Conservation (phyloP, 225 moss, liverwort and hornwort genomes). For the Rhytidiadelphus loreus region DNA sequence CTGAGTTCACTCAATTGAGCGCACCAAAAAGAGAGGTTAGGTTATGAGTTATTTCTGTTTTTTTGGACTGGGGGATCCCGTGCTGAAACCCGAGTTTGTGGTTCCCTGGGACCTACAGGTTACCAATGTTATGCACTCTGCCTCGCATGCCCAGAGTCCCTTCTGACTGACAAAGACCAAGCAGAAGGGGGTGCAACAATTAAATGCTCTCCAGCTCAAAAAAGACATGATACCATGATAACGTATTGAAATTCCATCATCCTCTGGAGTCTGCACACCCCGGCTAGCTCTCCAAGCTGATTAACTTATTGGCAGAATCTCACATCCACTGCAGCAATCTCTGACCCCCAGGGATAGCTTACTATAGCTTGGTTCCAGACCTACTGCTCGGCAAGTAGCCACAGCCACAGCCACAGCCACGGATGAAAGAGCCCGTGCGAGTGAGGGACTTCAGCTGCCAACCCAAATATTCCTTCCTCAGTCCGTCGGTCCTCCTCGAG, state of each 20-base stretch:
- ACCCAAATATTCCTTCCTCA: not conserved
- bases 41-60: not conserved
- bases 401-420: not conserved
- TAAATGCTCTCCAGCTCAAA: not conserved
- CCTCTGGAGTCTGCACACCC: not conserved
- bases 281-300: not conserved
- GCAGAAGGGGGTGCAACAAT: not conserved
- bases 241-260: not conserved
- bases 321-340: constrained; percentile 8
- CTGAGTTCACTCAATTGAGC: too few species aligned
- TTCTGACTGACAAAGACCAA: not conserved
- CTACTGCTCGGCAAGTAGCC: not conserved
- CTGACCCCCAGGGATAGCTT: not conserved
- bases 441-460: not conserved
- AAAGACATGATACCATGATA: not conserved
- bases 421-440: not conserved
- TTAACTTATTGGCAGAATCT: constrained; percentile 3
- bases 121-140: not conserved
- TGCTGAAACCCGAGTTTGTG: not conserved
- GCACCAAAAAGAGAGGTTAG: too few species aligned
- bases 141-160: not conserved
- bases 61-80: rapidly evolving
- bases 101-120: not conserved
- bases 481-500: not conserved
- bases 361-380: not conserved